A percentile compares a stretch with the other conserved stretches of the same genome.
These are phyloP conservation scores for Moniliophthora roreri DNA, from an alignment of 1,284 basidiomycete species.

Conservation along the genomic window DNA sequence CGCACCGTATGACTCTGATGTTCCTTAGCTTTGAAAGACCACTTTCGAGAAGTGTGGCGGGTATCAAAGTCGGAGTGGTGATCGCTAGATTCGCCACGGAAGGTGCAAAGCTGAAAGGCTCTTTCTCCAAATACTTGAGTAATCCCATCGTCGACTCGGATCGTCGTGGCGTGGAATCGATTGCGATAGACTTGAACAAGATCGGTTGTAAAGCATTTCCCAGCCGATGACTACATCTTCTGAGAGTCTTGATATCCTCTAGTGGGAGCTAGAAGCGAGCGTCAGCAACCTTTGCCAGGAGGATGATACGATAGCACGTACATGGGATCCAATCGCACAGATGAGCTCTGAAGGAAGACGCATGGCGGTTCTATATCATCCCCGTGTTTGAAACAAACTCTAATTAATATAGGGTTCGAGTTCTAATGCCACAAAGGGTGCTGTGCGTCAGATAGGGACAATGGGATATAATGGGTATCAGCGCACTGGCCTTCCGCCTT, in stretches of 20 bases:
- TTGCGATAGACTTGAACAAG: neutral
- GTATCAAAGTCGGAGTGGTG: too few species aligned
- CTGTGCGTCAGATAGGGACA: too few species aligned
- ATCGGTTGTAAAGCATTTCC: neutral
- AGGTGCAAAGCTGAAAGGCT: too few species aligned
- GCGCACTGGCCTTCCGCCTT: too few species aligned
- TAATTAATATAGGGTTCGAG: too few species aligned
- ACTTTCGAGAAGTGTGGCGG: too few species aligned
- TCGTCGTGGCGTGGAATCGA: neutral
- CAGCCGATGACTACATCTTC: neutral
- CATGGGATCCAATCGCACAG: neutral
- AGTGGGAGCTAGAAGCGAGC: neutral
- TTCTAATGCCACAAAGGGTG: too few species aligned
- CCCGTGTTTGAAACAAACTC: too few species aligned
- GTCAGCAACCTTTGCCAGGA: neutral
- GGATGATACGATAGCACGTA: neutral
- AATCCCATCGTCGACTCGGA: too few species aligned
- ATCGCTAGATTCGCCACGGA: too few species aligned
- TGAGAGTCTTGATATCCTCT: neutral
- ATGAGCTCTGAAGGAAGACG: neutral
- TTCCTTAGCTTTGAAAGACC: neutral
- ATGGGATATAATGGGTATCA: too few species aligned
- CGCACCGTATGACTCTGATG: neutral
- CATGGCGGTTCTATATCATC: neutral
- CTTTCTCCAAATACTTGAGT: too few species aligned